Percentiles rank a stretch among this genome's conserved stretches.
phyloP scores from a whole-genome alignment of 495 filamentous ascomycete species.

The Trichocladium antarcticum region DNA sequence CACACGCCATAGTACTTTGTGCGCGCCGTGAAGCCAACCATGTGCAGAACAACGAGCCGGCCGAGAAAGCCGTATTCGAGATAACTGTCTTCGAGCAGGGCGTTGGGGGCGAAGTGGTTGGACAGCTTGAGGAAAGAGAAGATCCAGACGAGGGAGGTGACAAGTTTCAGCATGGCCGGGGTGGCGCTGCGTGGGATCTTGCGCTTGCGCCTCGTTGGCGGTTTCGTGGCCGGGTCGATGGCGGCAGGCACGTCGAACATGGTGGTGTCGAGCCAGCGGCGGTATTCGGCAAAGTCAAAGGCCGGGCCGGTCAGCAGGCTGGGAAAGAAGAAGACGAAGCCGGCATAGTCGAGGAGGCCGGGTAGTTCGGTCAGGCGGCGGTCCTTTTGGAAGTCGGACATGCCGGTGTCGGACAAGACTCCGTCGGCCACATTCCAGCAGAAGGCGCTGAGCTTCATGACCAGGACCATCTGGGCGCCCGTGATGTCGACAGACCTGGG shows the following conservation, averaged over 20 bases:
- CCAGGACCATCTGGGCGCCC: constrained; percentile 92
- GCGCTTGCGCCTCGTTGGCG: constrained; percentile 80
- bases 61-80: constrained; percentile 55
- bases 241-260: constrained; percentile 83
- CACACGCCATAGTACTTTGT: constrained; percentile 95
- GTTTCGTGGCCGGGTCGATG: constrained; percentile 66
- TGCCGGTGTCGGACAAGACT: constrained; percentile 58
- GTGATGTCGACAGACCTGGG: constrained; percentile 72
- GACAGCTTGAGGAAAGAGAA: constrained; percentile 63
- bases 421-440: constrained; percentile 98
- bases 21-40: constrained; percentile 68
- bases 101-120: constrained; percentile 48
- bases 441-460: constrained; percentile 97
- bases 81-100: constrained; percentile 48
- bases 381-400: constrained; percentile 79
- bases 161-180: constrained; percentile 70
- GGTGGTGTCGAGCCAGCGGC: constrained; percentile 79
- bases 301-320: constrained; percentile 76
- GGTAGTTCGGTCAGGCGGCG: constrained; percentile 66
- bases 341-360: constrained; percentile 62
- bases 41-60: constrained; percentile 65
- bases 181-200: constrained; percentile 86
- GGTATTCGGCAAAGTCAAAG: constrained; percentile 90
- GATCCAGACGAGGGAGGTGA: constrained; percentile 66
- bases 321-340: constrained; percentile 92